A percentile compares a stretch with the other conserved stretches of the same genome.
These are phyloP conservation scores for Colletotrichum lindemuthianum DNA, from an alignment of 2,329 filamentous ascomycete genomes.

Conservation along the genomic window DNA sequence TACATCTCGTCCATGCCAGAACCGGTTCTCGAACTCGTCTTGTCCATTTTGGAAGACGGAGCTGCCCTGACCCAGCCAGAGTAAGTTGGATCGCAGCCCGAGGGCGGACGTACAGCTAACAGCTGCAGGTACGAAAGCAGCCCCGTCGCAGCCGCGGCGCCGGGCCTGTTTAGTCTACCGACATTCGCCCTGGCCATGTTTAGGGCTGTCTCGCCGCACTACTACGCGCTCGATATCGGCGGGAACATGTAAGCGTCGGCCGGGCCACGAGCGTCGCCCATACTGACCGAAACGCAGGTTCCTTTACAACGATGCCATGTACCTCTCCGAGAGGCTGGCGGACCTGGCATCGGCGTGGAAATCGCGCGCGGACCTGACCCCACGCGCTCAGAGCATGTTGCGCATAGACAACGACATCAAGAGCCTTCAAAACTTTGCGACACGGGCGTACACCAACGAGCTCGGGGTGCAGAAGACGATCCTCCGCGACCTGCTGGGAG, in stretches of 20 bases:
- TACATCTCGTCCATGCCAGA: constrained; percentile 89
- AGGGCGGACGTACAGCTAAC: constrained; percentile 4
- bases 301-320: constrained; percentile 74
- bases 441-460: constrained; percentile 69
- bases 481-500: constrained; percentile 69
- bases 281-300: constrained; percentile 56
- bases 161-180: constrained; percentile 77
- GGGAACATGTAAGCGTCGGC: constrained; percentile 68
- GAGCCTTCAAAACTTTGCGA: constrained; percentile 68
- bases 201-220: constrained; percentile 78
- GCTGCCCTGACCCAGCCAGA: constrained; percentile 65
- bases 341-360: constrained; percentile 63
- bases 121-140: constrained; percentile 54
- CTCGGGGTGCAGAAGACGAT: constrained; percentile 70
- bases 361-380: constrained; percentile 60
- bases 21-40: constrained; percentile 75
- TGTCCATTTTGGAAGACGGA: constrained; percentile 68
- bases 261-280: neutral
- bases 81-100: constrained; percentile 44
- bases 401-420: constrained; percentile 69
- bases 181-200: constrained; percentile 82
- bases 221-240: constrained; percentile 71
- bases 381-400: constrained; percentile 63
- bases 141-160: constrained; percentile 73
- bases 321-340: constrained; percentile 67